These are phyloP conservation scores for Dichomitus squalens DNA, from an alignment of 1,284 basidiomycete genomes.

Conservation along the genomic window DNA sequence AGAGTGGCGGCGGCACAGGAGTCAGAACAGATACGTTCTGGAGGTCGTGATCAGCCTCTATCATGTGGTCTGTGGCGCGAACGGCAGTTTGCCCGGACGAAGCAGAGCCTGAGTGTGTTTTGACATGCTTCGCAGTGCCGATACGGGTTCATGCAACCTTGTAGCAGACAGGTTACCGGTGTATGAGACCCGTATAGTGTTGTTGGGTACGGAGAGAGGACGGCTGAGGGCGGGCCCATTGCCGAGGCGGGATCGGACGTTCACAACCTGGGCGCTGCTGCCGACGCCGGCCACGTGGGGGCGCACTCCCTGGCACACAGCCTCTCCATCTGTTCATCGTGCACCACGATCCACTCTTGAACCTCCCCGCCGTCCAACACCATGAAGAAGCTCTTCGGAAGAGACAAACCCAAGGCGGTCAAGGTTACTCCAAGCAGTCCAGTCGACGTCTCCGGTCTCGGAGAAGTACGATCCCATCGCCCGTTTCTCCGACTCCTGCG, in stretches of 20 bases:
- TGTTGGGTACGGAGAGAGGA: background rate
- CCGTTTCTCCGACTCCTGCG: slow-evolving; percentile 15
- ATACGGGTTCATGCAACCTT: background rate
- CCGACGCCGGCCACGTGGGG: slow-evolving; percentile 25
- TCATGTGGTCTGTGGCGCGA: slow-evolving; percentile 11
- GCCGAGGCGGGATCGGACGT: background rate
- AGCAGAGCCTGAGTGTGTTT: background rate
- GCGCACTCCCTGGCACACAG: slow-evolving; percentile 23
- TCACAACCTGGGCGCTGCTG: slow-evolving; percentile 18
- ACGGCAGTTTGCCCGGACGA: slow-evolving; percentile 2
- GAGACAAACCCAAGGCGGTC: slow-evolving; percentile 47
- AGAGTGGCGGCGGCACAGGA: too few relatives aligned
- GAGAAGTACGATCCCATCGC: slow-evolving; percentile 33
- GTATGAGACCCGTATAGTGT: background rate
- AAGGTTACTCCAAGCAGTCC: slow-evolving; percentile 35
- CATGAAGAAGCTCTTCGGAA: slow-evolving; percentile 55
- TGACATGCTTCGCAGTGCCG: background rate
- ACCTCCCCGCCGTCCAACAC: slow-evolving; percentile 12
- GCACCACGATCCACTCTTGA: slow-evolving; percentile 14
- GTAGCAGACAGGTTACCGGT: background rate
- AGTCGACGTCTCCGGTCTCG: slow-evolving; percentile 28
- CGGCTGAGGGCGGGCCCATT: background rate
- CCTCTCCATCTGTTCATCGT: slow-evolving; percentile 21
- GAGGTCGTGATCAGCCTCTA: background rate
- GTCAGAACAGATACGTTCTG: too few relatives aligned